A percentile compares a stretch with the other conserved stretches of the same genome.
phyloP scores from a whole-genome alignment of 1,284 basidiomycete genomes.

The Marasmius fiardii region DNA sequence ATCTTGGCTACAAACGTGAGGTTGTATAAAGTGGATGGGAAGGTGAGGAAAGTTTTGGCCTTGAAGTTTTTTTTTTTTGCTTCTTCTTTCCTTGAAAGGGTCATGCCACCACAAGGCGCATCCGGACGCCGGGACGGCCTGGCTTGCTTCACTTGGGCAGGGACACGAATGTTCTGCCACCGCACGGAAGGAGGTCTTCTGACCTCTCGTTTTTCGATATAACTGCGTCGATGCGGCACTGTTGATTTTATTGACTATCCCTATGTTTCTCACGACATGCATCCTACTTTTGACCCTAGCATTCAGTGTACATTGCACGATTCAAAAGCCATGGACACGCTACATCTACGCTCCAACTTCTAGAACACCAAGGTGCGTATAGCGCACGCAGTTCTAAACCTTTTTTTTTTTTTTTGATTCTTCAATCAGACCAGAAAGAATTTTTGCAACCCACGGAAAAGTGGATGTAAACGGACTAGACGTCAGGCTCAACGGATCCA shows the following conservation, averaged over 20 bases:
- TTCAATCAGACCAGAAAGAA: background rate
- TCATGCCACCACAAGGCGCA: no score
- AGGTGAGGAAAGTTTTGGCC: no score
- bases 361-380: background rate
- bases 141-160: no score
- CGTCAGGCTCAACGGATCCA: background rate
- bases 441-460: background rate
- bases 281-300: background rate
- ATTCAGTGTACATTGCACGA: background rate
- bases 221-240: background rate
- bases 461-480: background rate
- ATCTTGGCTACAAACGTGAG: no score
- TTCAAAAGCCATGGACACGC: background rate
- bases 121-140: no score
- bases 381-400: no score
- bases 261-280: background rate
- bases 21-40: no score
- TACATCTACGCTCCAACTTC: background rate
- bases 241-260: background rate
- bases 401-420: no score
- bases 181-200: background rate
- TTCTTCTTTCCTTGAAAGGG: no score
- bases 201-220: background rate
- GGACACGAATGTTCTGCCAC: background rate
- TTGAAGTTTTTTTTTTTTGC: no score